phyloP scores from a whole-genome alignment of 495 filamentous ascomycete species.

The Xylaria curta region DNA sequence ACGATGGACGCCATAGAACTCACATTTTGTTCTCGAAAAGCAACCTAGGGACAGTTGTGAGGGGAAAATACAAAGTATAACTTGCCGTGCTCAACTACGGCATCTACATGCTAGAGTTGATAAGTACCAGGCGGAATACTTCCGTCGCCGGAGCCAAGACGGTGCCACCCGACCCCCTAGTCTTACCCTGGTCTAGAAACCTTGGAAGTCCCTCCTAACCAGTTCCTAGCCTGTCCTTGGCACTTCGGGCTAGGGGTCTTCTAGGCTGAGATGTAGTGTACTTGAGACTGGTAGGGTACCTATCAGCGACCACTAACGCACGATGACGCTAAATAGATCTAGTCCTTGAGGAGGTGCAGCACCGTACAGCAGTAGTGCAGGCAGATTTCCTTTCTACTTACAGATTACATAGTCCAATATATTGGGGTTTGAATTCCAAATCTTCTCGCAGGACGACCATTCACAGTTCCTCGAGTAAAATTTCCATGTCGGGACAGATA shows the following conservation, averaged over 20 bases:
- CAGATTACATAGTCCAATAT: not conserved
- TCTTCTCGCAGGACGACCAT: constrained; percentile 5
- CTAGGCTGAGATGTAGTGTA: not conserved
- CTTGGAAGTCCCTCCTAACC: no score
- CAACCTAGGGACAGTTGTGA: not conserved
- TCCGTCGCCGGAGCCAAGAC: constrained; percentile 19
- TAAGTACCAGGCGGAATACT: constrained; percentile 18
- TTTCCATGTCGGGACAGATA: constrained; percentile 16
- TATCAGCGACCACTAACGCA: not conserved
- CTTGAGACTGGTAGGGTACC: not conserved
- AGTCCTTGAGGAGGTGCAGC: not conserved
- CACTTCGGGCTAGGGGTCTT: not conserved
- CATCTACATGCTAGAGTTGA: not conserved
- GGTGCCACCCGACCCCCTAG: constrained; percentile 22
- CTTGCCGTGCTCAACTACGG: not conserved
- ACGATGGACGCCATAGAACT: constrained; percentile 8
- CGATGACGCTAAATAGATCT: constrained; percentile 21
- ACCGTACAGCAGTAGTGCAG: constrained; percentile 8
- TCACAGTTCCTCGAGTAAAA: constrained; percentile 23
- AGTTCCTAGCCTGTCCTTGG: constrained; percentile 1
- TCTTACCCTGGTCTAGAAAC: not conserved
- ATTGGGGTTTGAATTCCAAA: constrained; percentile 21
- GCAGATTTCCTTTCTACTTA: constrained; percentile 12
- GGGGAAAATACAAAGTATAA: not conserved
- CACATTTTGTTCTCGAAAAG: constrained; percentile 1